Evolutionary conservation across 352 stramenopile genomes (phyloP), one percentile per base, ranked within the genome.

Genomic region (Blastocystis sp.): DNA sequence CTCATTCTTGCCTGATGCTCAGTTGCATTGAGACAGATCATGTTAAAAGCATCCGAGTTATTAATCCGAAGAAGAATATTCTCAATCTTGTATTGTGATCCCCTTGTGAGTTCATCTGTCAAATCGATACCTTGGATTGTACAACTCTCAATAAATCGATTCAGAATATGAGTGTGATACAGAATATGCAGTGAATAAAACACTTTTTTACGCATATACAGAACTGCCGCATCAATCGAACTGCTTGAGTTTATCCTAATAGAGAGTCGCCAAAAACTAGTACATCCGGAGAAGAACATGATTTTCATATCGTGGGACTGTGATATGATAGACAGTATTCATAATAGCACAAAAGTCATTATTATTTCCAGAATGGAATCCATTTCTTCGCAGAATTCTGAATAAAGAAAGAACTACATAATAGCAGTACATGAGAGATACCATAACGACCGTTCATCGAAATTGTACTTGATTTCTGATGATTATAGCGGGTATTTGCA

Each of bases 51-150:
- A 15, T 18, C 34, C 29, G 29, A 39, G 20, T 88, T 88, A 34
- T 88, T 88, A 41, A 88, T 79, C 8, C 77, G 43, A 34, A 88
- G 29, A 15, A 79, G 23, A n/a, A 88, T 47, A 34, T 75, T 88
- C 37, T 88, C 77, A 39, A 88, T 79, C 18, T 79, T 50, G 56
- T 76, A 88, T 34, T 88, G 77, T 15, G 62, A 79, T 13, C 77
- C 77, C 34, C 77, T 34, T 41, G 53, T 64, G 13, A 79, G 23
- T 61, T 79, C 66, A 43, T 88, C 77, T 43, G 26, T 45, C 8
- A 88, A 8, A 64, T 88, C 77, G 53, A 88, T 62, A 0, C 77
- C 77, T 39, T 88, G 53, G 11, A 88, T 79, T 8, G 39, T 53
- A 41, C 62, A 88, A 43, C 62, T 88, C 29, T 88, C 77, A 8